phyloP scores from a whole-genome alignment of 345 rosid genomes.

The Capsella bursapastoris region DNA sequence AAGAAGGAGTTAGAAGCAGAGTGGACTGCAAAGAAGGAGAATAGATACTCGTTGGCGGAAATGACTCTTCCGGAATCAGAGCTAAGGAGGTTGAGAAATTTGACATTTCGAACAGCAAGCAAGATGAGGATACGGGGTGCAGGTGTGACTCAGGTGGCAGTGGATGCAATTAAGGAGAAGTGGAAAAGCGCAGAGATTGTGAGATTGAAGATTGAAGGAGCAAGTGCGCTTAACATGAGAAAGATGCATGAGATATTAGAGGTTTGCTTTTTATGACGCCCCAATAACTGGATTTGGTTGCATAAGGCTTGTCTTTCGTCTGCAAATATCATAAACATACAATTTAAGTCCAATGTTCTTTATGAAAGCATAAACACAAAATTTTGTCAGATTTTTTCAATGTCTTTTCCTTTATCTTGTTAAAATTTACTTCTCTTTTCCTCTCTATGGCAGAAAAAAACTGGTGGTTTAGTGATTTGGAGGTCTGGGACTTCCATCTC shows the following conservation, averaged over 20 bases:
- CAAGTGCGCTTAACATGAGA: conserved; percentile 89
- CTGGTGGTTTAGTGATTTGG: conserved; percentile 97
- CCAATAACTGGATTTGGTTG: neutral
- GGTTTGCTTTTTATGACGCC: conserved; percentile 56
- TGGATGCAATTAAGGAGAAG: conserved; percentile 68
- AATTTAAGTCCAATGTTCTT: neutral
- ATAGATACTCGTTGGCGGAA: conserved; percentile 71
- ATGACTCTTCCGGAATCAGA: conserved; percentile 87
- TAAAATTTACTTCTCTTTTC: neutral
- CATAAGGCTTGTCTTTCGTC: conserved; percentile 25
- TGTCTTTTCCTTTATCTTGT: conserved; percentile 1
- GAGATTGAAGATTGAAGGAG: conserved; percentile 86
- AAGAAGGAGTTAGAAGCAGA: conserved; percentile 47
- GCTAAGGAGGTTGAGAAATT: conserved; percentile 78
- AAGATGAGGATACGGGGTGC: conserved; percentile 64
- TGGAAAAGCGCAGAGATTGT: conserved; percentile 85
- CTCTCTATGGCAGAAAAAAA: conserved; percentile 65
- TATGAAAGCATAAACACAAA: neutral
- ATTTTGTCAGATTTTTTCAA: neutral
- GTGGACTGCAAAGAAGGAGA: conserved; percentile 61
- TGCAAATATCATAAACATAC: conserved; percentile 1
- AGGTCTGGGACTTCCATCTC: conserved; percentile 85
- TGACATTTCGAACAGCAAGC: conserved; percentile 65
- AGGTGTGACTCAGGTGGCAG: conserved; percentile 77
- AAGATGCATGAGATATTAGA: conserved; percentile 89